Evolutionary conservation across 2,329 filamentous ascomycete species (phyloP).

Genomic region (Microcera coccophila): DNA sequence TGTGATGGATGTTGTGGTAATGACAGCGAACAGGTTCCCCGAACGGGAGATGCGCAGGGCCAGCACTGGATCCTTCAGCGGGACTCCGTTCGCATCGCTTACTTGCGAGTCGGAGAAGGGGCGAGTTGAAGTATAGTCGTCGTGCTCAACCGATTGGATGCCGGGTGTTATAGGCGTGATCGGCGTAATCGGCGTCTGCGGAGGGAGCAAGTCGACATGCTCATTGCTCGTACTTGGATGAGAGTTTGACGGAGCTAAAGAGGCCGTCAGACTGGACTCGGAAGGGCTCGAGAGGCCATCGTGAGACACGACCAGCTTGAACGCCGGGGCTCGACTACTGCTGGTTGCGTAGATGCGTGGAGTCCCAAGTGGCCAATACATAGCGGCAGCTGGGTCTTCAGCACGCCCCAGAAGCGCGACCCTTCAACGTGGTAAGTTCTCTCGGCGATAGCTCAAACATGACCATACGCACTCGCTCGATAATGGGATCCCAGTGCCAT

Average conservation of each 20-base stretch:
- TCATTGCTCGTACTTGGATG: slow-evolving; percentile 26
- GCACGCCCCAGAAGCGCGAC: slow-evolving; percentile 18
- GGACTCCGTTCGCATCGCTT: slow-evolving; percentile 34
- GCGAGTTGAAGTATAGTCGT: slow-evolving; percentile 34
- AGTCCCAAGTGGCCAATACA: slow-evolving; percentile 90
- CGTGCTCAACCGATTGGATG: slow-evolving; percentile 57
- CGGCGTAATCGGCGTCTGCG: slow-evolving; percentile 44
- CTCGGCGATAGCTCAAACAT: slow-evolving; percentile 25
- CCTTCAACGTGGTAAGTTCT: slow-evolving; percentile 13
- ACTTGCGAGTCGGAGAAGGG: slow-evolving; percentile 23
- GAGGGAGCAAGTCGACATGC: slow-evolving; percentile 32
- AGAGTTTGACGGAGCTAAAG: slow-evolving; percentile 11
- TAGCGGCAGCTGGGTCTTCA: slow-evolving; percentile 43
- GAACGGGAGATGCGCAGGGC: slow-evolving; percentile 73
- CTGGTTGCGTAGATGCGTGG: slow-evolving; percentile 78
- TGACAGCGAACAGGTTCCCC: slow-evolving; percentile 80
- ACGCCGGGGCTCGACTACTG: slow-evolving; percentile 55
- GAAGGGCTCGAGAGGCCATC: slow-evolving; percentile 52
- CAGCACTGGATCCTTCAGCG: slow-evolving; percentile 61
- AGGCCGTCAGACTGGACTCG: slow-evolving; percentile 21
- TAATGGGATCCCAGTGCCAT: slow-evolving; percentile 17
- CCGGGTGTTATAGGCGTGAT: slow-evolving; percentile 54
- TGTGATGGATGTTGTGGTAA: slow-evolving; percentile 80
- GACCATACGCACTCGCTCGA: slow-evolving; percentile 19
- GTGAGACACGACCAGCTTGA: slow-evolving; percentile 52